Conservation (phyloP, 805 yeast genomes). For the Myxozyma neotropica region DNA sequence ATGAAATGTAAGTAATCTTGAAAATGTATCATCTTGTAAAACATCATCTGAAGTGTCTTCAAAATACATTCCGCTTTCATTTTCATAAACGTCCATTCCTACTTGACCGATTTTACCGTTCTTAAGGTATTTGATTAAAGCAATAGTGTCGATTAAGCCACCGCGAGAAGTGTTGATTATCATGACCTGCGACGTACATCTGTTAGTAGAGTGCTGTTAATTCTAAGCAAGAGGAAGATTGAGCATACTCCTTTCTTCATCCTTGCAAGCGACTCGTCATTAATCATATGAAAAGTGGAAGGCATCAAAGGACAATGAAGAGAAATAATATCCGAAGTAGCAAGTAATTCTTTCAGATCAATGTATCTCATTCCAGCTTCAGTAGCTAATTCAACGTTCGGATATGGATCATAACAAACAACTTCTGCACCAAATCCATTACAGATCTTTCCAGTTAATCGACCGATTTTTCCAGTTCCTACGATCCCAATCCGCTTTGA, state of each 20-base stretch:
- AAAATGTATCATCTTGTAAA: constrained; percentile 38
- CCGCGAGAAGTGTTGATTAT: constrained; percentile 55
- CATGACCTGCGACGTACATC: constrained; percentile 37
- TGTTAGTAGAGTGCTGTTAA: no score
- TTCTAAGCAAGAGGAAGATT: not conserved
- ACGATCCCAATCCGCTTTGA: constrained; percentile 51
- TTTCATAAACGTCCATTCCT: constrained; percentile 56
- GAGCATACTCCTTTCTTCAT: constrained; percentile 50
- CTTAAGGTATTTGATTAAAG: constrained; percentile 46
- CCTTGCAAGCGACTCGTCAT: constrained; percentile 44
- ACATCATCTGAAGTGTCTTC: constrained; percentile 37
- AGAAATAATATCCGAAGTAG: constrained; percentile 47
- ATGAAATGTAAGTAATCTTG: constrained; percentile 37
- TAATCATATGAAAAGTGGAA: constrained; percentile 50
- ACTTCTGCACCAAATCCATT: constrained; percentile 51
- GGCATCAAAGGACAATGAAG: constrained; percentile 53
- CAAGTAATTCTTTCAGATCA: constrained; percentile 47
- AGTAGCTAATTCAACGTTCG: constrained; percentile 41
- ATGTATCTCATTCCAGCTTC: constrained; percentile 44
- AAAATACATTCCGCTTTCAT: constrained; percentile 42
- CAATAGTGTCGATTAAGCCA: constrained; percentile 51
- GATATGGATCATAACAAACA: constrained; percentile 47
- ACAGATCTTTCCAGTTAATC: constrained; percentile 49
- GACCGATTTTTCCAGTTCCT: constrained; percentile 55
- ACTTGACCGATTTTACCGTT: constrained; percentile 50